Conservation (phyloP, 2,329 filamentous ascomycete species). For the Lanzia echinophila region DNA sequence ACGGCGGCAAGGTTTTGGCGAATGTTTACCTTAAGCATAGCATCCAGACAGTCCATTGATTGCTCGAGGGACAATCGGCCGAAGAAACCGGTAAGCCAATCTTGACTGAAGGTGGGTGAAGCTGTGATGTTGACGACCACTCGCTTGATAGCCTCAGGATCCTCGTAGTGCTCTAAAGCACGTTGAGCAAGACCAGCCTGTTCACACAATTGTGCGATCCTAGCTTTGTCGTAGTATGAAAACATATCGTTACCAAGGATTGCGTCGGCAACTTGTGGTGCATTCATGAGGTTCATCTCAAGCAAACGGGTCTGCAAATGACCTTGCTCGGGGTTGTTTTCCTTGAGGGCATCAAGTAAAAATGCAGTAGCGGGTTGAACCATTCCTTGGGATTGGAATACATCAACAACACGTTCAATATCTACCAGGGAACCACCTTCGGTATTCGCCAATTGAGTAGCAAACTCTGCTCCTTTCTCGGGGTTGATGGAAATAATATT, state of each 20-base stretch:
- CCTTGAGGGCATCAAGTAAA: conserved; percentile 88
- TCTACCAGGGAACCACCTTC: conserved; percentile 84
- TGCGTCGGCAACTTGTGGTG: conserved; percentile 94
- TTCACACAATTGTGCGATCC: conserved; percentile 87
- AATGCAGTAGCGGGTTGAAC: conserved; percentile 98
- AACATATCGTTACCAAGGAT: conserved; percentile 99
- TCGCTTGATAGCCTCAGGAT: conserved; percentile 83
- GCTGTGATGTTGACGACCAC: conserved; percentile 76
- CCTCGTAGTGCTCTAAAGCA: conserved; percentile 91
- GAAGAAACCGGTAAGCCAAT: conserved; percentile 91
- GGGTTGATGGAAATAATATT: conserved; percentile 77
- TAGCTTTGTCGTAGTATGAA: conserved; percentile 86
- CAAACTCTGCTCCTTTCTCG: conserved; percentile 92
- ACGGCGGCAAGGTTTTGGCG: conserved; percentile 94
- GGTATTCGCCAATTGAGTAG: conserved; percentile 82
- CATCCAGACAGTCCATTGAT: conserved; percentile 86
- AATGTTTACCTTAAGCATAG: conserved; percentile 95
- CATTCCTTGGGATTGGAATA: conserved; percentile 98
- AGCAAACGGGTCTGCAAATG: conserved; percentile 88
- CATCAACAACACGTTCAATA: conserved; percentile 89
- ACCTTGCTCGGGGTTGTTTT: conserved; percentile 89
- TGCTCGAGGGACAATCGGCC: conserved; percentile 93
- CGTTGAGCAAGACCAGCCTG: conserved; percentile 80
- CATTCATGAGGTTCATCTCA: conserved; percentile 97
- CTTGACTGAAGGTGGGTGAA: conserved; percentile 77